Conservation (phyloP, 2,329 filamentous ascomycete genomes). For the Stagonosporopsis chrysanthemi region DNA sequence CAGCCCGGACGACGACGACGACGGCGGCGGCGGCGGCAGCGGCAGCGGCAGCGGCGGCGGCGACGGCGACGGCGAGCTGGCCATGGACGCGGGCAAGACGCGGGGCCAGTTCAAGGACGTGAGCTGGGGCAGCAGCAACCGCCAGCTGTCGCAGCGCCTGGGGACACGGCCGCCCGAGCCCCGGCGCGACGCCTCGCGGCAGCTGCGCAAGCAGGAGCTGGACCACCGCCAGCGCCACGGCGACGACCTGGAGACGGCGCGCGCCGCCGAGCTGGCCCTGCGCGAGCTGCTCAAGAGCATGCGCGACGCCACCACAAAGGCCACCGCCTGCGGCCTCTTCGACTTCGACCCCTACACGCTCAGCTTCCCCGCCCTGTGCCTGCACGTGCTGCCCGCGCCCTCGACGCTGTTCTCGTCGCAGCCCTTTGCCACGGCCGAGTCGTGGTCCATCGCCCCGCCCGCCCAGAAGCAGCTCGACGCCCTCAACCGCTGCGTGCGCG, state of each 20-base stretch:
- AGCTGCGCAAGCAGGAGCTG: constrained; percentile 63
- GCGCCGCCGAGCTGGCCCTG: constrained; percentile 83
- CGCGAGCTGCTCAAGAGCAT: constrained; percentile 82
- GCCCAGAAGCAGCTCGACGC: constrained; percentile 76
- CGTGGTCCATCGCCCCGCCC: constrained; percentile 82
- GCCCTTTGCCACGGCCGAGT: constrained; percentile 77
- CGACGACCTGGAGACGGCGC: constrained; percentile 79
- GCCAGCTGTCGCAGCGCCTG: constrained; percentile 61
- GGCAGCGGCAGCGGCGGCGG: too few relatives aligned
- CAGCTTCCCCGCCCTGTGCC: constrained; percentile 83
- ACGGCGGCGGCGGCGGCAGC: too few relatives aligned
- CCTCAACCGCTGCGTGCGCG: constrained; percentile 70
- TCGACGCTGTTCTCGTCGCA: constrained; percentile 83
- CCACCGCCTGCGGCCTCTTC: constrained; percentile 59
- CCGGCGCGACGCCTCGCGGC: constrained; percentile 48
- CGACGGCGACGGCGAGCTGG: constrained; percentile 22
- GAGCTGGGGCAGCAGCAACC: constrained; percentile 82
- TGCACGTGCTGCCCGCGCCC: constrained; percentile 81
- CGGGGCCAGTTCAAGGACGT: constrained; percentile 63
- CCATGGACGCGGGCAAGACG: constrained; percentile 44
- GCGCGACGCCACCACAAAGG: constrained; percentile 72
- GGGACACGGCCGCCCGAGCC: constrained; percentile 60
- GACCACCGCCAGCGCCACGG: constrained; percentile 63
- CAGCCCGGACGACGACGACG: constrained; percentile 28
- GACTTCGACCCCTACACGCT: constrained; percentile 87